Base-by-base conservation (phyloP, 768 basidiomycete species). In the Suillus subaureus region DNA sequence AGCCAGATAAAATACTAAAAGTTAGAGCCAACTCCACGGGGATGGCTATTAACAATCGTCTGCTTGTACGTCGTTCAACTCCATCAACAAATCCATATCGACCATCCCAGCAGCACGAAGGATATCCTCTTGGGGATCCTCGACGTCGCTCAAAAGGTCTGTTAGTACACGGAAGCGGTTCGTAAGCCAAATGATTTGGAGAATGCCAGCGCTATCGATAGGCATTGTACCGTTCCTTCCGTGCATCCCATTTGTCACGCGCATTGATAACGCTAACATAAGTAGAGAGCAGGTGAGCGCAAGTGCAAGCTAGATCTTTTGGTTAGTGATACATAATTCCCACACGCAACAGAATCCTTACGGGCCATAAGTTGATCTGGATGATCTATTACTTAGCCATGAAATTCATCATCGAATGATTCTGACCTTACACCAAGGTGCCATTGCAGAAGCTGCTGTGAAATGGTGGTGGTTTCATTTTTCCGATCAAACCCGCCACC, bases 351-450 rank as follows among this genome's bases (percentile, higher is more conserved):
- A 21, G 23, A 4, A 60, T 60, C 23, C 70, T 56, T 11, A 69
- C 70, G 23, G 70, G 68, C 45, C 68, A 26, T 15, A 6, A 6
- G 56, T 71, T 71, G 61, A 71, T 69, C 70, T 71, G 21, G 16
- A 15, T 18, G 3, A 5, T 13, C 0, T 35, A 6, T 4, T 8
- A 3, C 13, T 61, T 1, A 65, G 33, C 21, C 15, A n/a, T 18
- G 18, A 28, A 23, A 3, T 42, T 21, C 33, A 11, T 0, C 9
- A 15, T 2, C 5, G 35, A 35, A 64, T 21, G 5, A 18, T 45
- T 35, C 11, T 15, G 7, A 11, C 23, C 70, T 64, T 13, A 70
- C 70, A 66, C 70, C 64, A 33, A 70, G 33, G 26, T 67, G 65
- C 67, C 60, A 69, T 40, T 61, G 4, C 37, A 57, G 66, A 12